phyloP scores from a whole-genome alignment of 768 basidiomycete species.

The Crassisporium funariophilum region DNA sequence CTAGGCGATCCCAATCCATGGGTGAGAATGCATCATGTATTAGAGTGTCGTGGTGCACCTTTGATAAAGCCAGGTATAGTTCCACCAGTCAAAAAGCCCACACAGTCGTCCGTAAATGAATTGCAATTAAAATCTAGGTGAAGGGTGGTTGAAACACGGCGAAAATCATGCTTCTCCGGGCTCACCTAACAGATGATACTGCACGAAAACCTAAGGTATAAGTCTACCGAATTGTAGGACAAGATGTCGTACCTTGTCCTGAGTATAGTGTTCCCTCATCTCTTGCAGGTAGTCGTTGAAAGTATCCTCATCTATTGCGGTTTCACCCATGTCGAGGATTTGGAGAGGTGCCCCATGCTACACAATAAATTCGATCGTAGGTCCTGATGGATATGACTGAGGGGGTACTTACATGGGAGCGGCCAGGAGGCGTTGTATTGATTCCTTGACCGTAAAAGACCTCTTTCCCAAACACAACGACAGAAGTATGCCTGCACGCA shows the following conservation, averaged over 20 bases:
- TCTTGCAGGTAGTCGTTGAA: constrained; percentile 83
- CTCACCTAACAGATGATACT: constrained; percentile 88
- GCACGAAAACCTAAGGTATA: not conserved
- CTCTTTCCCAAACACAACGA: constrained; percentile 86
- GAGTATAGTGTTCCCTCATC: constrained; percentile 80
- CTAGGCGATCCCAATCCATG: constrained; percentile 34
- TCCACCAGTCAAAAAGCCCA: constrained; percentile 84
- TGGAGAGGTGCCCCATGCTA: constrained; percentile 79
- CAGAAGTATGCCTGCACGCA: constrained; percentile 83
- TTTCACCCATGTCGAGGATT: constrained; percentile 75
- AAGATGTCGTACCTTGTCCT: constrained; percentile 69
- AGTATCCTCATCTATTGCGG: constrained; percentile 79
- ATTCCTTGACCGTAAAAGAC: constrained; percentile 93
- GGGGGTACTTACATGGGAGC: constrained; percentile 80
- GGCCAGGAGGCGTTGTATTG: constrained; percentile 65
- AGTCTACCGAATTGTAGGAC: too few relatives aligned
- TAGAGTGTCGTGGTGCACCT: constrained; percentile 46
- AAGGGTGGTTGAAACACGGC: not conserved
- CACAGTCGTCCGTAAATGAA: constrained; percentile 86
- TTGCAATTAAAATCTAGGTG: constrained; percentile 89
- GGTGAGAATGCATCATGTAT: not conserved
- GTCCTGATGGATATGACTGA: not conserved
- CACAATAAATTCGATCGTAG: not conserved
- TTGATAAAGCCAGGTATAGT: constrained; percentile 83
- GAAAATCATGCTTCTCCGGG: not conserved